These are phyloP conservation scores for Bondarzewia mesenterica DNA, from an alignment of 1,284 basidiomycete genomes.

Conservation along the genomic window DNA sequence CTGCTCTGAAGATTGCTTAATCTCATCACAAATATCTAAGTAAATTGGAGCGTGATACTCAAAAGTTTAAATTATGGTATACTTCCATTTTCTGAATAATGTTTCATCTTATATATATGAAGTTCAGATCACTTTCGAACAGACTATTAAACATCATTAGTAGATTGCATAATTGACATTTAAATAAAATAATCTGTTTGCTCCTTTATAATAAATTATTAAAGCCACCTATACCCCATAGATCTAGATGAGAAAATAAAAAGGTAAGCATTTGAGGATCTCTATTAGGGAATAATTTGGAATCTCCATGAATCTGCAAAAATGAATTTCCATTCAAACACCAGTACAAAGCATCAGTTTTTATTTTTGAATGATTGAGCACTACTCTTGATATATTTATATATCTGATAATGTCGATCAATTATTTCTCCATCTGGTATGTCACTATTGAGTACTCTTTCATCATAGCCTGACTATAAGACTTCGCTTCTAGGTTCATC, in stretches of 20 bases:
- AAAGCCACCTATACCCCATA: slow-evolving; percentile 7
- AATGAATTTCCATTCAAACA: background rate
- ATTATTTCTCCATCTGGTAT: no score
- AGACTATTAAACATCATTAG: slow-evolving; percentile 3
- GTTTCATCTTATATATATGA: slow-evolving; percentile 3
- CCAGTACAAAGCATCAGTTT: slow-evolving; percentile 1
- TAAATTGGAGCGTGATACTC: background rate
- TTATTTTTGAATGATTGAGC: no score
- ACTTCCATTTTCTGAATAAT: slow-evolving; percentile 1
- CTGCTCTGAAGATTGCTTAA: background rate
- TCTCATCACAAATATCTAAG: background rate
- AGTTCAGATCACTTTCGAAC: background rate
- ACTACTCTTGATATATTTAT: no score
- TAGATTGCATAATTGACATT: background rate
- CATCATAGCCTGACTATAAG: no score
- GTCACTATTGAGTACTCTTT: no score
- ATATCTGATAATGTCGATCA: background rate
- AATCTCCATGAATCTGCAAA: background rate
- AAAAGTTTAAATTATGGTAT: background rate
- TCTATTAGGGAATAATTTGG: background rate
- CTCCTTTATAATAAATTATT: background rate
- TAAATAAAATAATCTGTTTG: background rate
- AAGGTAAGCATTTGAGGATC: slow-evolving; percentile 6
- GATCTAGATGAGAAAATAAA: slow-evolving; percentile 7
- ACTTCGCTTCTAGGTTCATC: no score